Percentiles rank a stretch among this genome's conserved stretches.
Evolutionary conservation across 2,329 filamentous ascomycete genomes (phyloP).

Genomic region (Chaetomium olivaceum): DNA sequence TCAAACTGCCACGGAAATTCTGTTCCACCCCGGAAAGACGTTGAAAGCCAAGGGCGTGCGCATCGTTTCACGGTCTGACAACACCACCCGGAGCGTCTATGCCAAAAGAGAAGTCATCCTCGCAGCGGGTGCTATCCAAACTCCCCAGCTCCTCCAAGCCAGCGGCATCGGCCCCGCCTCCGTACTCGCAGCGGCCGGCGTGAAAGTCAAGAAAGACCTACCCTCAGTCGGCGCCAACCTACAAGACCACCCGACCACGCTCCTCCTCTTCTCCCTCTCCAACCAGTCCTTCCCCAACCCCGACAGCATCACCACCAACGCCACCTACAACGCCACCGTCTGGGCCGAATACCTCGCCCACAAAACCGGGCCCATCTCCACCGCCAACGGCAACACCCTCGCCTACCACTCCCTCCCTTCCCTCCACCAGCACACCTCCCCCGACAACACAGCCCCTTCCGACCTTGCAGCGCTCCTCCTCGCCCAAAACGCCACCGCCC

Average conservation of each 20-base stretch:
- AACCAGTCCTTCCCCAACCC: conserved; percentile 31
- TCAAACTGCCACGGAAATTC: conserved; percentile 27
- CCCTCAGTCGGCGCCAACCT: conserved; percentile 49
- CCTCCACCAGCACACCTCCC: conserved; percentile 7
- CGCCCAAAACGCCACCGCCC: conserved; percentile 17
- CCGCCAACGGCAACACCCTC: conserved; percentile 21
- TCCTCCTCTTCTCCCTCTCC: conserved; percentile 22
- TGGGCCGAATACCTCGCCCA: conserved; percentile 32
- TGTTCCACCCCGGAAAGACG: conserved; percentile 21
- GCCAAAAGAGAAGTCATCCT: conserved; percentile 43
- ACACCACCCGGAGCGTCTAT: conserved; percentile 25
- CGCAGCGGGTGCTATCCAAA: conserved; percentile 41
- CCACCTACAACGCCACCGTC: conserved; percentile 28
- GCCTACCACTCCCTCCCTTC: conserved; percentile 24
- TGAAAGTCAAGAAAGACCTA: conserved; percentile 43
- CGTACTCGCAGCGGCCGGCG: conserved; percentile 39
- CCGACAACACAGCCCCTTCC: not conserved
- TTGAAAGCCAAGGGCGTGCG: conserved; percentile 35
- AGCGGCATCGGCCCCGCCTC: conserved; percentile 46
- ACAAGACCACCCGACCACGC: conserved; percentile 39
- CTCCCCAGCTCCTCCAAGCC: conserved; percentile 45
- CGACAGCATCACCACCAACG: conserved; percentile 26
- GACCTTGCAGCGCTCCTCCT: conserved; percentile 16
- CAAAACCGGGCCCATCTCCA: conserved; percentile 29
- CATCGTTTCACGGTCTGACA: conserved; percentile 33